Evolutionary conservation across 495 filamentous ascomycete species (phyloP).

Genomic region (Penicillium cosmopolitanum): DNA sequence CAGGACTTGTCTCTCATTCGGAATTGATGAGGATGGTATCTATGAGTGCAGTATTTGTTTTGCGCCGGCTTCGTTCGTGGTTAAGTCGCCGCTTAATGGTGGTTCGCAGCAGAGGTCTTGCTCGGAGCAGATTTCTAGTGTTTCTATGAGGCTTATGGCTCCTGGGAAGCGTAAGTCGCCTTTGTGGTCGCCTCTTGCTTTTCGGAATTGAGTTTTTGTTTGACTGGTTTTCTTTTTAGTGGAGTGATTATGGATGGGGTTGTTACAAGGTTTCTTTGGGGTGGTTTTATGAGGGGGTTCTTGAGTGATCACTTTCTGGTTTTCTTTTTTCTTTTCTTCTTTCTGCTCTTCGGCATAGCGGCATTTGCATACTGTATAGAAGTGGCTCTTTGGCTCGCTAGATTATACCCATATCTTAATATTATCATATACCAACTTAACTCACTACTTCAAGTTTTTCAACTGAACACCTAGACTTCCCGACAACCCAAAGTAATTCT

Average conservation of each 20-base stretch:
- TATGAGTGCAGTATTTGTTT: conserved; percentile 35
- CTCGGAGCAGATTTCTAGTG: conserved; percentile 11
- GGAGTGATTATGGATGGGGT: not conserved
- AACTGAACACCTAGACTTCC: too few relatives aligned
- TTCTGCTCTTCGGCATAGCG: not conserved
- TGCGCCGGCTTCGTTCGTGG: conserved; percentile 22
- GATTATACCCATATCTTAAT: too few relatives aligned
- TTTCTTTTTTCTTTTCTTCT: not conserved
- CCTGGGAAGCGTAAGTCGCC: not conserved
- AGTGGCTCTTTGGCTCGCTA: too few relatives aligned
- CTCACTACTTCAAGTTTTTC: too few relatives aligned
- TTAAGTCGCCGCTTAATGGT: conserved; percentile 9
- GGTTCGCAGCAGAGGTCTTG: conserved; percentile 1
- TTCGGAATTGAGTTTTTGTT: not conserved
- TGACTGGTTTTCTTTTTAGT: not conserved
- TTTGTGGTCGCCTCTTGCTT: conserved; percentile 1
- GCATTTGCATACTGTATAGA: conserved; percentile 1
- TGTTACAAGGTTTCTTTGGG: not conserved
- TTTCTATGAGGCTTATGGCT: conserved; percentile 1
- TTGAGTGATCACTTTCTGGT: not conserved
- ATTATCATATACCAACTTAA: too few relatives aligned
- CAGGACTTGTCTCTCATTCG: conserved; percentile 30
- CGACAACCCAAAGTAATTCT: too few relatives aligned
- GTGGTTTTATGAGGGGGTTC: not conserved
- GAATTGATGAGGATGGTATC: conserved; percentile 11